Evolutionary conservation across 176 grass and related monocot species (phyloP), one percentile per base, ranked within the genome.

Genomic region (Triticum aestivum): DNA sequence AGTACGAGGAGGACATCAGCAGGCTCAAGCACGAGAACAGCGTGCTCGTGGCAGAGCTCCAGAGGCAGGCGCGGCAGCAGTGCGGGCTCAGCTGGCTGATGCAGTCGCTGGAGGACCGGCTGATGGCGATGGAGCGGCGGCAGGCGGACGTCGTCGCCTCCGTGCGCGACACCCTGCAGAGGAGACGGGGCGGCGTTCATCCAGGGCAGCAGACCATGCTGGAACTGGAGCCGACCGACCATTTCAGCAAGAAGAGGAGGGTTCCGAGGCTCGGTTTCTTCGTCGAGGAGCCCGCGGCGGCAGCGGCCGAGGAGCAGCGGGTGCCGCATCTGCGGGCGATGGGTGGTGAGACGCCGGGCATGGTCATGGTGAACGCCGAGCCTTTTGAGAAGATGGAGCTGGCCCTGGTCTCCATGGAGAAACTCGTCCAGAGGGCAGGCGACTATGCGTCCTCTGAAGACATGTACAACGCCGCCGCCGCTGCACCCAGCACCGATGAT

Each of bases 321-420:
- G 24, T 77, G 75, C 52, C 71, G 1, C 35, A 41, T 21, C 30
- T 56, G 38, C 78, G 20, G 42, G 65, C 20, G 7, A 2, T 52
- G 18, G 59, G 21, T 11, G 4, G 67, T 64, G 84, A 67, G 15
- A 11, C 80, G 26, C n/a, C 75, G 27, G 11, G 61, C 71, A n/a
- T 81, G 65, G 58, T 76, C 24, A 6, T 35, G 13, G 49, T 85
- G 2, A 70, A 85, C 29, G 61, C 79, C 2, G 86, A 93, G 41
- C 65, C 79, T 8, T 81, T 99, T n/a, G 87, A 89, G 29, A 99
- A 85, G 84, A 91, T 99, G 92, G 94, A 99, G 89, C 74, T 83
- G 33, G 65, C 92, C 17, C 39, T 99, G 86, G 88, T 78, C 41
- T 99, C 92, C 2, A 27, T 94, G 77, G 97, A 99, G 86, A 94